Percentiles rank a stretch among this genome's conserved stretches.
phyloP scores from a whole-genome alignment of 441 rosid genomes.

The Capsella rubella region DNA sequence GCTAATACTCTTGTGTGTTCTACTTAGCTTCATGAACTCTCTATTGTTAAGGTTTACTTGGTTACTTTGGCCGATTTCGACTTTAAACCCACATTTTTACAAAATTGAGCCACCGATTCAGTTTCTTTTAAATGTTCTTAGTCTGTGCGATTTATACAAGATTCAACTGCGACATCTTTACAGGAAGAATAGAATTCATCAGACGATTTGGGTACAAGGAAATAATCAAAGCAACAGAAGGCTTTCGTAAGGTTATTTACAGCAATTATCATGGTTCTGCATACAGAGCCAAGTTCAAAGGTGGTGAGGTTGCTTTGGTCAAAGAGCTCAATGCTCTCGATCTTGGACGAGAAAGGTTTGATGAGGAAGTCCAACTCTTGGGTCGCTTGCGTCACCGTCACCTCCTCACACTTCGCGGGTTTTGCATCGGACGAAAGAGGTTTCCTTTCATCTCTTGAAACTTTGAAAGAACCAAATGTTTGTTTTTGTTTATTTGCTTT shows the following conservation, averaged over 20 bases:
- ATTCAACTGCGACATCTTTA: conserved; percentile 1
- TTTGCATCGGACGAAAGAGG: conserved; percentile 76
- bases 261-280: conserved; percentile 66
- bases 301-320: conserved; percentile 68
- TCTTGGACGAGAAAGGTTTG: conserved; percentile 60
- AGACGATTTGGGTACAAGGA: conserved; percentile 71
- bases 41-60: neutral
- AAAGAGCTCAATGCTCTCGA: conserved; percentile 64
- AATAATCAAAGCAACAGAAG: conserved; percentile 72
- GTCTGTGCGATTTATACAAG: neutral
- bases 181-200: conserved; percentile 61
- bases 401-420: conserved; percentile 83
- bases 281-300: conserved; percentile 75
- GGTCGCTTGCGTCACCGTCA: conserved; percentile 91
- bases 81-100: neutral
- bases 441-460: conserved; percentile 25
- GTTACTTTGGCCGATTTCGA: neutral
- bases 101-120: neutral
- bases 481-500: conserved; percentile 2
- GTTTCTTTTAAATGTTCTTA: conserved; percentile 3
- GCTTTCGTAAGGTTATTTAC: conserved; percentile 67
- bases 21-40: neutral
- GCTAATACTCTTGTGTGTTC: neutral
- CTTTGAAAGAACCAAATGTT: neutral
- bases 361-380: conserved; percentile 74